A percentile compares a stretch with the other conserved stretches of the same genome.
Evolutionary conservation across 208 protist genomes (phyloP).

Genomic region (Angomonas desouzai): DNA sequence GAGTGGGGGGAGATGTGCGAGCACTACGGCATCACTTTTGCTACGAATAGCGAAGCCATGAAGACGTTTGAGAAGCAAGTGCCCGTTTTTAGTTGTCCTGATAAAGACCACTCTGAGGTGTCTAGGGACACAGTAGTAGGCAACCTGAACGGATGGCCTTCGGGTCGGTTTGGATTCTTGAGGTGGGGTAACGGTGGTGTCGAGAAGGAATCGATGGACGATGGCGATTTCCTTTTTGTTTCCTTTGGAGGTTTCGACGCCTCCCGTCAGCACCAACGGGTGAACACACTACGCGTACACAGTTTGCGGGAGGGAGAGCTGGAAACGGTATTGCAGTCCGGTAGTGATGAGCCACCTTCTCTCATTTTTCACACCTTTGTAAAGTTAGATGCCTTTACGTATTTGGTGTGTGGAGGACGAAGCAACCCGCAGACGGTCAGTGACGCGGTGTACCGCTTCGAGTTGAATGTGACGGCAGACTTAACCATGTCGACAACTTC

Average conservation of each 20-base stretch:
- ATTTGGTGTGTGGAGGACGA: constrained; percentile 80
- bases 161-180: constrained; percentile 70
- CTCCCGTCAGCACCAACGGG: constrained; percentile 47
- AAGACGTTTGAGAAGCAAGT: background rate
- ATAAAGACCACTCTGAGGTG: background rate
- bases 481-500: constrained; percentile 12
- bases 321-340: constrained; percentile 19
- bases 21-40: constrained; percentile 87
- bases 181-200: constrained; percentile 78
- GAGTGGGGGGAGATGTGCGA: constrained; percentile 91
- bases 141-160: constrained; percentile 59
- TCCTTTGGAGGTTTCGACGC: constrained; percentile 80
- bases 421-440: constrained; percentile 56
- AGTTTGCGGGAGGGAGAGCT: constrained; percentile 68
- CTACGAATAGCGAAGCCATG: constrained; percentile 15
- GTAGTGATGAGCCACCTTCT: constrained; percentile 24
- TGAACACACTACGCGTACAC: constrained; percentile 61
- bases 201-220: constrained; percentile 28
- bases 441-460: constrained; percentile 45
- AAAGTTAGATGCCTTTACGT: constrained; percentile 35
- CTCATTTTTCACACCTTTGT: constrained; percentile 76
- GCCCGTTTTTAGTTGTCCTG: background rate
- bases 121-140: too few species aligned
- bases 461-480: constrained; percentile 21
- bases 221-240: constrained; percentile 42